Evolutionary conservation across 768 basidiomycete species (phyloP).

Genomic region (Naganishia vishniacii): DNA sequence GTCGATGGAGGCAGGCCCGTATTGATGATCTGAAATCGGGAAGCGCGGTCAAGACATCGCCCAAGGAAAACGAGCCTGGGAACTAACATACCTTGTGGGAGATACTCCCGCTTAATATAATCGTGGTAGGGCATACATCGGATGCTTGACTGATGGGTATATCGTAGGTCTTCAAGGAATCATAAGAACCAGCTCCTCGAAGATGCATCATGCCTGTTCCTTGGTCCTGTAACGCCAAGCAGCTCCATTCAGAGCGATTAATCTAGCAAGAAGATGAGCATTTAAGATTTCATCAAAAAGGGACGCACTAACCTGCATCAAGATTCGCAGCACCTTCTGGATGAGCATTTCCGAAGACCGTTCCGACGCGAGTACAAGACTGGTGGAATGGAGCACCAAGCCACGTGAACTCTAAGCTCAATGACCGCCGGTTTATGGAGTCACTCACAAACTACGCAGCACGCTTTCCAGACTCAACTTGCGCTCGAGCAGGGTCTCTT

Average conservation of each 20-base stretch:
- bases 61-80: too few species aligned
- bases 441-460: constrained; percentile 11
- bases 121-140: constrained; percentile 7
- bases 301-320: constrained; percentile 23
- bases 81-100: constrained; percentile 16
- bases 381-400: neutral
- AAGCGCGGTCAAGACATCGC: too few species aligned
- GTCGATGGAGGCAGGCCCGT: neutral
- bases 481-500: constrained; percentile 4
- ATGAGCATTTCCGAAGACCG: constrained; percentile 17
- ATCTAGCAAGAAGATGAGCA: neutral
- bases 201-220: constrained; percentile 14
- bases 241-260: constrained; percentile 21
- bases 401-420: neutral
- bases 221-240: constrained; percentile 20
- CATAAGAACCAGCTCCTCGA: constrained; percentile 20
- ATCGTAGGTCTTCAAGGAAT: constrained; percentile 6
- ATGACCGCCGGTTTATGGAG: neutral
- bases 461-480: constrained; percentile 15
- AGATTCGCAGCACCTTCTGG: constrained; percentile 17
- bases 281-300: neutral
- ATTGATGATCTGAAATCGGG: constrained; percentile 17
- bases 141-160: constrained; percentile 20
- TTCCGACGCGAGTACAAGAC: constrained; percentile 25
- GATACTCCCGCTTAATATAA: constrained; percentile 12